Percentiles rank a stretch among this genome's conserved stretches.
Evolutionary conservation across 805 yeast species (phyloP).

Genomic region (Kluyveromyces wickerhamii): DNA sequence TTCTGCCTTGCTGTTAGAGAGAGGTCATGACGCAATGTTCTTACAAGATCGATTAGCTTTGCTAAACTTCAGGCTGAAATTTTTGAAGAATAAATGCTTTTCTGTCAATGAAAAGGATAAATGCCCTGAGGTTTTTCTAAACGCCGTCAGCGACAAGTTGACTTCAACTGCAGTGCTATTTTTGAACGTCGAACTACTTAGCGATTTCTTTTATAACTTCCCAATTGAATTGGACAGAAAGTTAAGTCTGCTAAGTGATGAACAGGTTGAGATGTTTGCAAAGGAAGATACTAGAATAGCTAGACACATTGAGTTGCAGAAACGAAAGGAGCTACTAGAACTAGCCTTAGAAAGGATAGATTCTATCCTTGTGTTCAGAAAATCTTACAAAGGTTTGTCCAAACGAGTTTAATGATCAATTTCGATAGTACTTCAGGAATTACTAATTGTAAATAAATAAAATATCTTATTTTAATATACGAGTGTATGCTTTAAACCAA

Average conservation of each 20-base stretch:
- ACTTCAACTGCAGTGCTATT: slow-evolving; percentile 91
- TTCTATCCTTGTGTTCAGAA: slow-evolving; percentile 34
- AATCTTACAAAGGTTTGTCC: slow-evolving; percentile 24
- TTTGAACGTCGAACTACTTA: slow-evolving; percentile 83
- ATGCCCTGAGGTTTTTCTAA: slow-evolving; percentile 92
- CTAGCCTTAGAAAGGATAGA: slow-evolving; percentile 81
- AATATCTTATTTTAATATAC: too few species aligned
- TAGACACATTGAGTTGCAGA: slow-evolving; percentile 87
- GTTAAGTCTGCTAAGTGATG: slow-evolving; percentile 53
- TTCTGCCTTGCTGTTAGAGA: slow-evolving; percentile 60
- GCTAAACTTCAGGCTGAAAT: slow-evolving; percentile 65
- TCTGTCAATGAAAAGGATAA: slow-evolving; percentile 73
- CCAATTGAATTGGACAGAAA: slow-evolving; percentile 86
- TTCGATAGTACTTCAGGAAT: neutral
- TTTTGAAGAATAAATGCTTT: slow-evolving; percentile 68
- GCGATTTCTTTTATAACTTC: slow-evolving; percentile 93
- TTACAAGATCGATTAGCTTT: slow-evolving; percentile 64
- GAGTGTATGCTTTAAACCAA: too few species aligned
- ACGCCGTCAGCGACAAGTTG: slow-evolving; percentile 84
- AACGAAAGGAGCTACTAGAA: slow-evolving; percentile 81
- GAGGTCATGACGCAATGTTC: slow-evolving; percentile 81
- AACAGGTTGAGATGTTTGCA: slow-evolving; percentile 82
- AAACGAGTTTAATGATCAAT: neutral
- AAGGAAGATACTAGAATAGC: slow-evolving; percentile 89
- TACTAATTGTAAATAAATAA: slow-evolving; percentile 1